Evolutionary conservation across 768 basidiomycete genomes (phyloP), one percentile per base, ranked within the genome.

Genomic region (Rhodotorula babjevae): DNA sequence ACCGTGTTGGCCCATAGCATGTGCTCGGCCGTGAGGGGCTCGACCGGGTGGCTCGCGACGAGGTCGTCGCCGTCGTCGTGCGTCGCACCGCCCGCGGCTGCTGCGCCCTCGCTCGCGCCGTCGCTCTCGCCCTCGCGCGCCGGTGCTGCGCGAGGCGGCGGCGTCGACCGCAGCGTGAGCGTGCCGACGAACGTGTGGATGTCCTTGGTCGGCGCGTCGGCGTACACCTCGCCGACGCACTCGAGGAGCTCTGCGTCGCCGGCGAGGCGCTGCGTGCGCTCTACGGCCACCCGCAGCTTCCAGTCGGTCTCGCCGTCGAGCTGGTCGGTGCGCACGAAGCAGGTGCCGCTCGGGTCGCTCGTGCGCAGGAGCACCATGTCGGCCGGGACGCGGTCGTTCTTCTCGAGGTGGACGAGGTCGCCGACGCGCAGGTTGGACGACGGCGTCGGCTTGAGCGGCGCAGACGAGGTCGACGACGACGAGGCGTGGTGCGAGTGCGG

Each of bases 291-390:
- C 9, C 91, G 87, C 61, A 97, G 84, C 80, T 99, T 99, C 96
- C 96, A 98, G 78, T 99, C 96, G 8, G 96, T 99, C 82, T 99
- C 96, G 56, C 96, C 96, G 75, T 99, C 96, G 42, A 99, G 85
- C 79, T 98, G 96, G 81, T 99, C 96, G 3, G 95, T 99, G 18
- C 96, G 86, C 72, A 99, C 92, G 81, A 98, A 99, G 80, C 95
- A 97, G 3, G 93, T 93, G 5, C 96, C 96, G 36, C 89, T 89
- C 7, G 87, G 82, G 78, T 99, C 95, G 8, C 88, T 89, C 0
- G 96, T 98, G 56, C 88, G 87, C 18, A 99, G 84, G 18, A 99
- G 84, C 18, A 97, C 87, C 78, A 97, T 85, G 79, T 99, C 96
- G 9, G 96, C 91, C 0, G 96, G 96, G 2, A 99, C 92, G 40